Evolutionary conservation across 208 protist species (phyloP).

Genomic region (Trypanosoma theileri): DNA sequence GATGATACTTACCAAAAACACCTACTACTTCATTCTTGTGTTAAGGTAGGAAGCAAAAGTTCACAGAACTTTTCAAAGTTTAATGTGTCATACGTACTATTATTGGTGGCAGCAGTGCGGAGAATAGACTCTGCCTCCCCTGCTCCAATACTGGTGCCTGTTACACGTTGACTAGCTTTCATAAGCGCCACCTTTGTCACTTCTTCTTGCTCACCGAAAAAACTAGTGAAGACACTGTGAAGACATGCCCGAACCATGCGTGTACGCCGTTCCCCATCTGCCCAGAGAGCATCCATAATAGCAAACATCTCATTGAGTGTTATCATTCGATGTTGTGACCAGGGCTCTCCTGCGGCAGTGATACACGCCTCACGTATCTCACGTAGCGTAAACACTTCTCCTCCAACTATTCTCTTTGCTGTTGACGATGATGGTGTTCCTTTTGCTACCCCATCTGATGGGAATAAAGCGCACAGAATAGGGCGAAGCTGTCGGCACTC

Average conservation of each 20-base stretch:
- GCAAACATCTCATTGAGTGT: constrained; percentile 49
- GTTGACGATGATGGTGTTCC: no score
- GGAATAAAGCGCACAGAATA: constrained; percentile 59
- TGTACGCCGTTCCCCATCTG: constrained; percentile 2
- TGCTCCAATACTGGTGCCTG: not conserved
- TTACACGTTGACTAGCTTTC: not conserved
- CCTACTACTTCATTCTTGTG: not conserved
- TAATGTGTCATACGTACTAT: not conserved
- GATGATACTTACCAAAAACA: no score
- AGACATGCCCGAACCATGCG: constrained; percentile 20
- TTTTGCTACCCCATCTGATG: not conserved
- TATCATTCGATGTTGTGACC: constrained; percentile 2
- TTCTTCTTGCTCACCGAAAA: constrained; percentile 16
- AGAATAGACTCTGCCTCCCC: constrained; percentile 8
- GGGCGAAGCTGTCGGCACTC: constrained; percentile 36
- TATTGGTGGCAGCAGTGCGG: not conserved
- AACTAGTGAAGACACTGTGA: constrained; percentile 2
- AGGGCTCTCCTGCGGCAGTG: not conserved
- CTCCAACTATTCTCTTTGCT: not conserved
- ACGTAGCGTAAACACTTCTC: constrained; percentile 3
- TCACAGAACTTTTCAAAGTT: constrained; percentile 21
- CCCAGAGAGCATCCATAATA: constrained; percentile 41
- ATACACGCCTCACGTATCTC: constrained; percentile 26
- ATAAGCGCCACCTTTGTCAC: constrained; percentile 26
- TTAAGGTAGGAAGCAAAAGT: constrained; percentile 12